These are phyloP conservation scores for Elongisporangium prolatum DNA, from an alignment of 352 stramenopile genomes.

Conservation along the genomic window DNA sequence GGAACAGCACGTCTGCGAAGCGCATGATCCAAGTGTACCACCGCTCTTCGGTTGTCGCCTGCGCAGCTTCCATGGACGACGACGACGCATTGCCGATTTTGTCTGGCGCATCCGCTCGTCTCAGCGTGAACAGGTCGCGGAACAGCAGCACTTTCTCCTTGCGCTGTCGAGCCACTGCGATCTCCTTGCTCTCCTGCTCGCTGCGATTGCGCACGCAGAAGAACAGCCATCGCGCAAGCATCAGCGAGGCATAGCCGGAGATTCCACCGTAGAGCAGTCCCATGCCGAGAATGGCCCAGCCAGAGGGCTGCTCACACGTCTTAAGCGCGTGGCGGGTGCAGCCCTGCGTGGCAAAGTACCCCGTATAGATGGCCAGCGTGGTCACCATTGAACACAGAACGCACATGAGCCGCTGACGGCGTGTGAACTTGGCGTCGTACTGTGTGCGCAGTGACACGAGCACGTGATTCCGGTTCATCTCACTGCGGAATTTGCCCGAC, in stretches of 20 bases:
- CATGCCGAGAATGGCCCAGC: conserved; percentile 37
- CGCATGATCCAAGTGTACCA: conserved; percentile 67
- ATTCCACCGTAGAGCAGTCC: conserved; percentile 53
- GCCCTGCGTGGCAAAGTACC: conserved; percentile 47
- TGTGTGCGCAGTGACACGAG: conserved; percentile 36
- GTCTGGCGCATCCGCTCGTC: background rate
- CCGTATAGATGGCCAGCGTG: conserved; percentile 39
- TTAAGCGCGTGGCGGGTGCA: conserved; percentile 57
- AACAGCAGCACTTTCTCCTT: conserved; percentile 80
- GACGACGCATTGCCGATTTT: background rate
- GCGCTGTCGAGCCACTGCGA: conserved; percentile 46
- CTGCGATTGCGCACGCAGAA: conserved; percentile 55
- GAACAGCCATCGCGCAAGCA: conserved; percentile 29
- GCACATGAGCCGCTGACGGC: conserved; percentile 42
- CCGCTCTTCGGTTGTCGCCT: conserved; percentile 68
- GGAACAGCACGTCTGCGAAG: conserved; percentile 38
- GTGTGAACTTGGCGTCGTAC: conserved; percentile 62
- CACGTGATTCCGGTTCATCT: conserved; percentile 38
- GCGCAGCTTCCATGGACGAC: conserved; percentile 42
- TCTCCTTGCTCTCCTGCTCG: conserved; percentile 54
- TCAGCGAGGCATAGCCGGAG: conserved; percentile 37
- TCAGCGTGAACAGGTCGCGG: conserved; percentile 24
- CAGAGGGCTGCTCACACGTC: conserved; percentile 51
- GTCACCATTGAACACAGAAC: conserved; percentile 39
- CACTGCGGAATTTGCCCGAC: conserved; percentile 38